Evolutionary conservation across 2,329 filamentous ascomycete genomes (phyloP), one percentile per base, ranked within the genome.

Genomic region (Fonsecaea nubica): DNA sequence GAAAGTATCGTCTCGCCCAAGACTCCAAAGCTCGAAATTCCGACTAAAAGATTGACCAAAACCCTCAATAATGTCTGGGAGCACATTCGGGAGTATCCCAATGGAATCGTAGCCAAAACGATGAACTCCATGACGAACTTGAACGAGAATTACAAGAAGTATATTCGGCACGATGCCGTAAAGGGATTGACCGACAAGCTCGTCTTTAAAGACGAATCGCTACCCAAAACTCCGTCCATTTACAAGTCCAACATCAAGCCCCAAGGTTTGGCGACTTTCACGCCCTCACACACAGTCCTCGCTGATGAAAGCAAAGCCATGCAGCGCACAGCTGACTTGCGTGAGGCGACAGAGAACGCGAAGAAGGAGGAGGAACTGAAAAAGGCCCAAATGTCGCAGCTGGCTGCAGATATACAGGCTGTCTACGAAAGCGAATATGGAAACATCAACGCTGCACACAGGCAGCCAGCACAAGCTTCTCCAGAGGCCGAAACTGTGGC

Each of bases 351-450:
- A 8, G 30, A 65, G 40, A 65, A 64, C 30, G 36, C 48, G 10
- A 62, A 63, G 36, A 35, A 57, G 18, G 62, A 67, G 7, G 57
- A 53, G 36, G 57, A 64, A 60, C 40, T 35, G 15, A 35, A 62
- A 12, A 54, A 67, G 35, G 59, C 55, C 18, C 67, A 71, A 62
- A 35, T 71, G 21, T 62, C 63, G 15, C 38, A 25, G 36, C 61
- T 72, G 15, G 62, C 64, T 45, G 60, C 57, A 12, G 69, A 73
- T 10, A 70, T 74, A 25, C 67, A 69, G 58, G 59, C 55, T n/a
- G 65, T 72, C 12, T 74, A 75, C 40, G 72, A 75, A 62, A 63
- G 69, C 38, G 61, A 69, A 13, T 72, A 74, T 55, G 72, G 72
- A 12, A 21, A 60, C 15, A 73, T 72, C 35, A 64, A 67, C 13